Base-by-base conservation (phyloP, 1,139 yeast species). In the Magnusiomyces clavatus region DNA sequence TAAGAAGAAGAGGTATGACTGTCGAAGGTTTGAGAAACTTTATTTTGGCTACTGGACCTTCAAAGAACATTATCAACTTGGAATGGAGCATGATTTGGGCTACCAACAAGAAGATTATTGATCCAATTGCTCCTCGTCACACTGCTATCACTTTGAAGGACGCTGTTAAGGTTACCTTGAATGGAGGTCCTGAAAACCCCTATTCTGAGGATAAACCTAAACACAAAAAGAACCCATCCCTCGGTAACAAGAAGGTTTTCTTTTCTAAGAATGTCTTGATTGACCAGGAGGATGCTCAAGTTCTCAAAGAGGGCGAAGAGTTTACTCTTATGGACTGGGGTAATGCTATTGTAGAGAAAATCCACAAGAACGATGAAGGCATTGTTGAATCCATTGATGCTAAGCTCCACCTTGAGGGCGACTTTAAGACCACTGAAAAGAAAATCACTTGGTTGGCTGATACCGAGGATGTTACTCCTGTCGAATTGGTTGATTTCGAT, bases 281-380 rank as follows among this genome's bases (percentile, higher is more conserved):
- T 64, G 97, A 90, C 67, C 96, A 87, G 72, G 94, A 77, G 37
- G 98, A 92, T 72, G 97, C 97, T 52, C 77, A 75, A 56, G 74
- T 82, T 35, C 74, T 86, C 57, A 69, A 72, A 54, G 80, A 77
- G 53, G 77, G 76, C 55, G 97, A 92, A 73, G 97, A 92, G 74
- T 77, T 90, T 56, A 92, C 97, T 43, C 80, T 92, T 65, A 92
- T 92, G 98, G 97, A 92, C 73, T 92, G 98, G 98, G 97, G 97
- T 78, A 92, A 92, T 67, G 88, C 84, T 52, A 85, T 92, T 60
- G 74, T 90, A 60, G 78, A 86, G 61, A 81, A 82, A 70, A 79
- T 90, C 64, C 71, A 73, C 65, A 83, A 80, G 69, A 69, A 69
- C 29, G 74, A 71, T 54, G 83, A 76, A 58, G 80, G 77, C 53